These are phyloP conservation scores for Tetrahymena malaccensis DNA, from an alignment of 73 alveolate species.

Conservation along the genomic window DNA sequence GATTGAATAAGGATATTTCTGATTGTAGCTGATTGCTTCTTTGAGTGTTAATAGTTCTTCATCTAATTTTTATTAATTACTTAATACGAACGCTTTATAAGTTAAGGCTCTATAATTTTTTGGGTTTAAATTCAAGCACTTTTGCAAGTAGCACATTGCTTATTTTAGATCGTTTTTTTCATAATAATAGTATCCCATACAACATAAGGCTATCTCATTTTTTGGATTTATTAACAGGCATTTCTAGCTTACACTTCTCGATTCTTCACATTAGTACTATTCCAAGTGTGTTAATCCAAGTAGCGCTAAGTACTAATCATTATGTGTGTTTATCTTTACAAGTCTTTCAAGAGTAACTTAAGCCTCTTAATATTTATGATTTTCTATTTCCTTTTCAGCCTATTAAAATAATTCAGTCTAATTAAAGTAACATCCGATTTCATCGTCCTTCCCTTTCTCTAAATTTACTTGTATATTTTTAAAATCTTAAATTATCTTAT, in stretches of 20 bases:
- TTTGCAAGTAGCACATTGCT: not conserved
- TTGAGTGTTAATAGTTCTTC: not conserved
- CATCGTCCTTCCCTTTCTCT: not conserved
- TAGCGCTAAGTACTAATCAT: not conserved
- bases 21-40: not conserved
- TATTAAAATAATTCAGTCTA: not conserved
- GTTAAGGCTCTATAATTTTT: not conserved
- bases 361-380: not conserved
- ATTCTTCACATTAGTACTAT: not conserved
- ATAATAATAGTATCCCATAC: not conserved
- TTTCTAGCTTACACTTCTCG: not conserved
- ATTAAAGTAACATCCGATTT: not conserved
- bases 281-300: not conserved
- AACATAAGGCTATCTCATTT: not conserved
- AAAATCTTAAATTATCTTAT: not conserved
- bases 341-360: not conserved
- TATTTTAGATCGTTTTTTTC: not conserved
- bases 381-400: not conserved
- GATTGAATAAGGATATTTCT: not conserved
- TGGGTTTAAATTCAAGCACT: not conserved
- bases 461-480: no score
- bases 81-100: not conserved
- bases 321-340: not conserved
- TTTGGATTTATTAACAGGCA: not conserved
- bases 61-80: not conserved